Conservation (phyloP, 192 early-diverging fungal species). For the Entophlyctis luteolus region DNA sequence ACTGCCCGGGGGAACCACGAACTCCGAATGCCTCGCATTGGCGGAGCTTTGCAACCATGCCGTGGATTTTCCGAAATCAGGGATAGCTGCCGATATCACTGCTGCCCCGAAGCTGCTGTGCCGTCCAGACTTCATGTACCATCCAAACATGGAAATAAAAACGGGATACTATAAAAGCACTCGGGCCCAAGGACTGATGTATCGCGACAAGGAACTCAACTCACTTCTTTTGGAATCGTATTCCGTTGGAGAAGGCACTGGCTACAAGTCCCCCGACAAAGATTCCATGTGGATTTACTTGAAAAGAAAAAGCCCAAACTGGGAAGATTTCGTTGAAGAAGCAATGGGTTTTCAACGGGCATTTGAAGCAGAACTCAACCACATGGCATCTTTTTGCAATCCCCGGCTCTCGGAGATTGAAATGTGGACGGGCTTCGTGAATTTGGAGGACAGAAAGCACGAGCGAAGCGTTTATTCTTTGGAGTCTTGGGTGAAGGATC, state of each 20-base stretch:
- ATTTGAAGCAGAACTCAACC: conserved; percentile 14
- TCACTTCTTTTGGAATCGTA: conserved; percentile 1
- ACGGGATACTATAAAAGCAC: conserved; percentile 11
- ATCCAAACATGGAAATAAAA: not conserved
- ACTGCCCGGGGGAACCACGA: conserved; percentile 10
- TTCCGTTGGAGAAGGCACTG: not conserved
- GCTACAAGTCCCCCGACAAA: not conserved
- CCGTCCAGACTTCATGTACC: conserved; percentile 72
- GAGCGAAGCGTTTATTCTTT: not conserved
- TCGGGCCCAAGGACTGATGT: conserved; percentile 17
- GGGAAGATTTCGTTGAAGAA: conserved; percentile 9
- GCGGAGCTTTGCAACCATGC: conserved; percentile 57
- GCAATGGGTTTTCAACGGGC: conserved; percentile 9
- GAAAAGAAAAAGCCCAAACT: not conserved
- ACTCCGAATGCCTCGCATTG: conserved; percentile 9
- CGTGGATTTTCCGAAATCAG: conserved; percentile 68
- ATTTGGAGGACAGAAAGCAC: not conserved
- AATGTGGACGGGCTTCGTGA: conserved; percentile 18
- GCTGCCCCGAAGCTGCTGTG: conserved; percentile 34
- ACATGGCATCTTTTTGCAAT: conserved; percentile 10
- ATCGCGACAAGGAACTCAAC: conserved; percentile 17
- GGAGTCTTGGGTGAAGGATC: conserved; percentile 20
- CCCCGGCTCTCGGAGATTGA: conserved; percentile 16
- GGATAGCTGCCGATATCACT: conserved; percentile 46
- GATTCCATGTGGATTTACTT: conserved; percentile 11